Conservation (phyloP, 1,139 yeast genomes). For the Lodderomyces margitis region DNA sequence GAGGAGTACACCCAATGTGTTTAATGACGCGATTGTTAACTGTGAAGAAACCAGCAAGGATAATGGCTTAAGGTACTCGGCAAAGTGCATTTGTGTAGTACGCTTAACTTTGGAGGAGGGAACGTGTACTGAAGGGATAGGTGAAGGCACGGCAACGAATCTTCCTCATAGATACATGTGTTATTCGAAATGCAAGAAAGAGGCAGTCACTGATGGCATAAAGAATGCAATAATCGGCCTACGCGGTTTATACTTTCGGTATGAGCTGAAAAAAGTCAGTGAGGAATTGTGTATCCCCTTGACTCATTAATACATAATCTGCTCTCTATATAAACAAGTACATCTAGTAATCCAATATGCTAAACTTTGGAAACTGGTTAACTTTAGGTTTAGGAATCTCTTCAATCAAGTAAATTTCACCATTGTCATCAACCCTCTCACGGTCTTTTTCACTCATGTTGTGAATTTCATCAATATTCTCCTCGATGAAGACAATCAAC, state of each 20-base stretch:
- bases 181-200: slow-evolving; percentile 48
- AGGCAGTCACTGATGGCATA: slow-evolving; percentile 51
- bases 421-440: slow-evolving; percentile 86
- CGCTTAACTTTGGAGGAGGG: slow-evolving; percentile 51
- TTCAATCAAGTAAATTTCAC: slow-evolving; percentile 72
- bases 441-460: slow-evolving; percentile 79
- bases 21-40: background rate
- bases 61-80: slow-evolving; percentile 17
- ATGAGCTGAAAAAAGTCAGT: slow-evolving; percentile 15
- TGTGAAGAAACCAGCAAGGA: background rate
- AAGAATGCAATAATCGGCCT: slow-evolving; percentile 39
- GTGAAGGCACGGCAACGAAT: slow-evolving; percentile 39
- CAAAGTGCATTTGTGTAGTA: slow-evolving; percentile 27
- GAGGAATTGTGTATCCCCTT: slow-evolving; percentile 2
- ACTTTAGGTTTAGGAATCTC: slow-evolving; percentile 69
- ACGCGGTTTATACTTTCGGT: slow-evolving; percentile 20
- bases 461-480: slow-evolving; percentile 71
- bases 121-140: slow-evolving; percentile 36
- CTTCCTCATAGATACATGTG: slow-evolving; percentile 36
- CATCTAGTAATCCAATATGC: slow-evolving; percentile 48
- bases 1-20: background rate
- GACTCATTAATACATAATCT: background rate
- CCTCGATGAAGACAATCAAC: slow-evolving; percentile 52
- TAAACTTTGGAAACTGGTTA: slow-evolving; percentile 55
- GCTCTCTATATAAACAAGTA: background rate